Evolutionary conservation across 805 yeast genomes (phyloP), one percentile per base, ranked within the genome.

Genomic region (Saccharomycopsis capsularis): DNA sequence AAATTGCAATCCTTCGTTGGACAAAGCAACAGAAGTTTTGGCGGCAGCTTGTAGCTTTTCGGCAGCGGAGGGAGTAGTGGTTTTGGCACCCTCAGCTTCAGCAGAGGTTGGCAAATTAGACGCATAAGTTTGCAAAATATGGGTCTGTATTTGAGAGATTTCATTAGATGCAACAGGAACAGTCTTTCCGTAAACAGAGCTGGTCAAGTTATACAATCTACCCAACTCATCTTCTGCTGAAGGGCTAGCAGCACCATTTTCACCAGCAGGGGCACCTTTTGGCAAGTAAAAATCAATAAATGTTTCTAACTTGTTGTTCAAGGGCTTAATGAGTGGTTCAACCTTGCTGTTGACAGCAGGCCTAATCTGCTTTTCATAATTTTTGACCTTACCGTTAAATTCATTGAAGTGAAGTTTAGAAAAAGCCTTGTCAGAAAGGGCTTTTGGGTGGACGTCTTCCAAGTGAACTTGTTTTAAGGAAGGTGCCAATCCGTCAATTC

Each of bases 361-460:
- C 37, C 55, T 50, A n/a, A 50, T 46, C 32, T 41, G 47, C 3
- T 41, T 38, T n/a, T 49, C 46, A 44, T 36, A 40, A n/a, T 22
- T 22, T 36, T 40, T 54, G 34, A 46, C 53, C 24, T 36, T 47
- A 2, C 66, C 58, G 74, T 75, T 61, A 72, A 75, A 70, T 68
- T 63, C 76, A 74, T 75, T 60, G 72, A 75, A 70, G 68, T 63
- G 75, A 27, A 39, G 15, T n/a, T 16, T 41, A n/a, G 42, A 38
- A 25, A 25, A 38, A 15, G 38, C 23, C 36, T 24, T 4, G 13
- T 29, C 27, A 21, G 41, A 44, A 15, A 42, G 24, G 13, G 39
- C 48, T 36, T 22, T 37, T 51, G 46, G 35, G 44, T 55, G 46
- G 42, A 57, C 55, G 44, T 56, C 59, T 15, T 53, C 52, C 23